Percentiles rank a stretch among this genome's conserved stretches.
phyloP scores from a whole-genome alignment of 345 rosid species.

The Psidium guajava region DNA sequence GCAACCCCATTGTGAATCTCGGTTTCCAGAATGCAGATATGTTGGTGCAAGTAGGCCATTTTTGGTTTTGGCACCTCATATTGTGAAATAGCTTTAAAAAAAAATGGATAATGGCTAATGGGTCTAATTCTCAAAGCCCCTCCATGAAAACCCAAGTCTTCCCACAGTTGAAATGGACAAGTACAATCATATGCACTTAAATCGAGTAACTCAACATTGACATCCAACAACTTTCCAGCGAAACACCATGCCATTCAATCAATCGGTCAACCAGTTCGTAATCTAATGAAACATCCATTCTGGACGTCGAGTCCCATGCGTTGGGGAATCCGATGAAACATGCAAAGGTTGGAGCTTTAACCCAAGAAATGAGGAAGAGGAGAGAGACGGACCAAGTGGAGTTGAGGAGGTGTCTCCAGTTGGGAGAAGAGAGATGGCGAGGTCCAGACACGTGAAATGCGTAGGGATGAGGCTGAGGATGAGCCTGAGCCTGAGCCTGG shows the following conservation, averaged over 20 bases:
- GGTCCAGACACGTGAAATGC: slow-evolving; percentile 92
- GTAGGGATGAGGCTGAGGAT: not conserved
- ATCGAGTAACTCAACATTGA: not conserved
- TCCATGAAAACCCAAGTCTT: not conserved
- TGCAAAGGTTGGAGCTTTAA: not conserved
- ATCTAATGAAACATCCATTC: not conserved
- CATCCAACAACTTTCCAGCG: not conserved
- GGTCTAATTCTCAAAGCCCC: not conserved
- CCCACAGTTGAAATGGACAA: not conserved
- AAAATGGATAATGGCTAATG: not conserved
- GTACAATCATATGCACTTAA: not conserved
- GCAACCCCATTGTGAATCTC: not conserved
- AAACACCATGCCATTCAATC: not conserved
- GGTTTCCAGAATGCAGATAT: not conserved
- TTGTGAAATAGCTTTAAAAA: not conserved
- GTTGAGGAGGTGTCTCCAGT: slow-evolving; percentile 87
- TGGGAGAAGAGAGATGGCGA: slow-evolving; percentile 75
- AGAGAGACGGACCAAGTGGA: slow-evolving; percentile 61
- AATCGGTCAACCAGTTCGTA: not conserved
- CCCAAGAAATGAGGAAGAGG: not conserved
- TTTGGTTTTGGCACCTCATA: not conserved
- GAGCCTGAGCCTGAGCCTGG: slow-evolving; percentile 57
- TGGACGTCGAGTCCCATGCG: not conserved
- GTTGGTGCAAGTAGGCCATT: not conserved
- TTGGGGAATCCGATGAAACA: not conserved